Evolutionary conservation across 768 basidiomycete genomes (phyloP), one percentile per base, ranked within the genome.

Genomic region (Boletus reticulatus): DNA sequence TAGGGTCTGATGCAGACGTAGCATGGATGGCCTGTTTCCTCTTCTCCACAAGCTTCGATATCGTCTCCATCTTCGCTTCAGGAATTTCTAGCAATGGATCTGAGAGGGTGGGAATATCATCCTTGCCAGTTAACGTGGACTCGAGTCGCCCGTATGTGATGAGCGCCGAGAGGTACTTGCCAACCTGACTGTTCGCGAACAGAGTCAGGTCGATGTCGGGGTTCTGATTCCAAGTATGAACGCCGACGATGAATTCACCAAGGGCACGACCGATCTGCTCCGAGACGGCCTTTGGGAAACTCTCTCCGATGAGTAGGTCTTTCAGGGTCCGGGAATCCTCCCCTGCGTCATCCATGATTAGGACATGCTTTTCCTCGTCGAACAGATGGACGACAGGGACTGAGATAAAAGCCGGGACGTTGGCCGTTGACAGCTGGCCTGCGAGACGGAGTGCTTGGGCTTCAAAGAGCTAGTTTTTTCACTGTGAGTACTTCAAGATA

Each of bases 261-360:
- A 88, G 68, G 4, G 73, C 78, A 11, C 61, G 48, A 9, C 86
- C 87, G 37, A 88, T 82, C 27, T 76, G 65, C 38, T 67, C 61
- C 3, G 76, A 77, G 27, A 74, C 47, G 13, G 54, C 59, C 43
- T 38, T 56, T 24, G 71, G 64, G 3, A 68, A 47, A 1, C 73
- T 57, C 34, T 75, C 74, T 32, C 72, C 66, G 32, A 75, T 65
- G 54, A 80, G 62, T 8, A 76, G 55, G 10, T 73, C 63, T 59
- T 82, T 83, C 46, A 82, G 66, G 4, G 69, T 78, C 41, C 41
- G 54, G 19, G 52, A 43, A 4, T 66, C 58, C 32, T 63, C 65
- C 6, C 87, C 86, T 49, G 75, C 76, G 55, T 88, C 87, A 43
- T 85, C 81, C 76, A 88, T 85, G 63, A 88, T 77, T 38, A 88